Percentiles rank a stretch among this genome's conserved stretches.
Evolutionary conservation across 495 filamentous ascomycete genomes (phyloP).

Genomic region (Aspergillus leporis): DNA sequence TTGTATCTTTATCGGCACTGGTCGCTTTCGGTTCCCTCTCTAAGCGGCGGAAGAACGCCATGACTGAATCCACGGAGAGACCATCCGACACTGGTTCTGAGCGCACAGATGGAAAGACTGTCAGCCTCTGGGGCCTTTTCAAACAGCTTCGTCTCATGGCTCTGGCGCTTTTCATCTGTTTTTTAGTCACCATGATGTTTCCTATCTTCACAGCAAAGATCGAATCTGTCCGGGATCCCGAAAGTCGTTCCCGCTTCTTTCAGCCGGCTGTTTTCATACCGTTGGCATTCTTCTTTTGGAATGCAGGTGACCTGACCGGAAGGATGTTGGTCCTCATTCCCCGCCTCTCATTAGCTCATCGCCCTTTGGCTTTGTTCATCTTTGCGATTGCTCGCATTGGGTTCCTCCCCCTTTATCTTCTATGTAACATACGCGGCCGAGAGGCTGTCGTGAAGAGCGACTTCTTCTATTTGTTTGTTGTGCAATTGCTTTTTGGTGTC

Average conservation of each 20-base stretch:
- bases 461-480: slow-evolving; percentile 79
- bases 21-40: slow-evolving; percentile 63
- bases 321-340: slow-evolving; percentile 69
- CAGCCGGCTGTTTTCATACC: slow-evolving; percentile 80
- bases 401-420: slow-evolving; percentile 83
- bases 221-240: slow-evolving; percentile 58
- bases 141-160: slow-evolving; percentile 72
- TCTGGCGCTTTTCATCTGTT: slow-evolving; percentile 71
- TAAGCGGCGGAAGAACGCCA: slow-evolving; percentile 31
- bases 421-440: slow-evolving; percentile 79
- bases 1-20: slow-evolving; percentile 56
- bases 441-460: slow-evolving; percentile 75
- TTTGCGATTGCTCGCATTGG: slow-evolving; percentile 60
- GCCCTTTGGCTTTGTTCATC: slow-evolving; percentile 63
- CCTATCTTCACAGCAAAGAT: slow-evolving; percentile 89
- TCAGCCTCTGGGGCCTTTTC: slow-evolving; percentile 67
- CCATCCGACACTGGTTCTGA: neutral
- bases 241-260: slow-evolving; percentile 59
- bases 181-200: slow-evolving; percentile 87
- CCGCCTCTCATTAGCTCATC: slow-evolving; percentile 56
- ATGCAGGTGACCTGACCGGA: slow-evolving; percentile 79
- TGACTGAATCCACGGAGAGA: neutral
- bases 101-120: slow-evolving; percentile 38
- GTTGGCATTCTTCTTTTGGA: slow-evolving; percentile 91
- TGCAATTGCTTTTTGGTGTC: slow-evolving; percentile 81